Percentiles rank a stretch among this genome's conserved stretches.
Evolutionary conservation across 176 grass and related monocot genomes (phyloP).

Genomic region (Microstegium vimineum): DNA sequence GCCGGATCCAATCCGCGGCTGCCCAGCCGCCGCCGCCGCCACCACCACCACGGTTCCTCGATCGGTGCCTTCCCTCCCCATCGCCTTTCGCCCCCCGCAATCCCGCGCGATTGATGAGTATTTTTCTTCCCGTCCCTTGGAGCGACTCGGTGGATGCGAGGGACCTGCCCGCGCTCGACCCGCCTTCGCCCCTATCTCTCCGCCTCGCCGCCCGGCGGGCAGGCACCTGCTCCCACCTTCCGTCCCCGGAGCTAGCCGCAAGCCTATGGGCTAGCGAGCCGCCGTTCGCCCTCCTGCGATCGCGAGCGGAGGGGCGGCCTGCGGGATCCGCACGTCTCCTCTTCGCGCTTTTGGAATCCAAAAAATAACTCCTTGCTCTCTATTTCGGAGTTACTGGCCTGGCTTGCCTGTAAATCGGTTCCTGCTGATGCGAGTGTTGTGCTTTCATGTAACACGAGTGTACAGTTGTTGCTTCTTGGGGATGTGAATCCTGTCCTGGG

Average conservation of each 20-base stretch:
- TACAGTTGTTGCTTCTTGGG: not conserved
- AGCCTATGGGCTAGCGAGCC: conserved; percentile 32
- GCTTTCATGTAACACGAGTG: not conserved
- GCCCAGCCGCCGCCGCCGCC: not conserved
- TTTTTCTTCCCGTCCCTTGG: conserved; percentile 21
- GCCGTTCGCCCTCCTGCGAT: conserved; percentile 13
- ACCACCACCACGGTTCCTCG: not conserved
- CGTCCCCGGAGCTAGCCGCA: not conserved
- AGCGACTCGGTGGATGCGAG: conserved; percentile 38
- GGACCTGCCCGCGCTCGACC: conserved; percentile 22
- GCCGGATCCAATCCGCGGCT: not conserved
- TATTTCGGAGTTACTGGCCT: not conserved
- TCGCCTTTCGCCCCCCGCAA: not conserved
- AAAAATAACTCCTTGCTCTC: not conserved
- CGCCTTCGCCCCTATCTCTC: conserved; percentile 18
- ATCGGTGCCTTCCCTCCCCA: not conserved
- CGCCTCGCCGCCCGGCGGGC: not conserved
- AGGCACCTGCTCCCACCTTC: not conserved
- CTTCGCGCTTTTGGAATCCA: not conserved
- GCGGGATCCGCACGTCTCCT: conserved; percentile 2
- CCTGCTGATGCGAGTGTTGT: not conserved
- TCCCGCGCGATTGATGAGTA: conserved; percentile 45
- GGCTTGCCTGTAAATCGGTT: not conserved
- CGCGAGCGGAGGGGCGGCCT: conserved; percentile 18
- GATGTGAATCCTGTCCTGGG: not conserved